A percentile compares a stretch with the other conserved stretches of the same genome.
phyloP scores from a whole-genome alignment of 805 yeast genomes.

The Starmerella lactis-condensi region DNA sequence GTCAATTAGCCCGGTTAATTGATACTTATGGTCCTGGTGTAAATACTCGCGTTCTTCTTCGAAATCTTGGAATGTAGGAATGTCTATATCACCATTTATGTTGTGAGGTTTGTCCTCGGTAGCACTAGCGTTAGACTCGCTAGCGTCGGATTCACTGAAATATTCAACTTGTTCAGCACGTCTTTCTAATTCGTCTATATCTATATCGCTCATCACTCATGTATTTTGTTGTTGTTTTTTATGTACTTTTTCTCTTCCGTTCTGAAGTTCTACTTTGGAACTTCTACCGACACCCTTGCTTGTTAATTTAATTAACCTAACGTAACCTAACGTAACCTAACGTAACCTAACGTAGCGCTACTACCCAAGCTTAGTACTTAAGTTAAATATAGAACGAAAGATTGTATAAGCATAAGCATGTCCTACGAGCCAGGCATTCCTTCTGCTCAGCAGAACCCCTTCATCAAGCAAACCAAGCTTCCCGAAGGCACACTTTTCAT shows the following conservation, averaged over 20 bases:
- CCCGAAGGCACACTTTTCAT: conserved; percentile 73
- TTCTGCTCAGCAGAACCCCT: conserved; percentile 43
- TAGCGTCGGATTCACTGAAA: background rate
- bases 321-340: too few species aligned
- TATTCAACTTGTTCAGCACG: conserved; percentile 8
- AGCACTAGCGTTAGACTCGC: background rate
- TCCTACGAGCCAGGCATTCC: conserved; percentile 32
- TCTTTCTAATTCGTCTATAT: conserved; percentile 7
- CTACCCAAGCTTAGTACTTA: background rate
- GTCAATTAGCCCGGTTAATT: conserved; percentile 4
- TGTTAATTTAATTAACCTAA: too few species aligned
- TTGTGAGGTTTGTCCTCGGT: too few species aligned
- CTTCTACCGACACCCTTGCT: background rate
- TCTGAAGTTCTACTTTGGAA: background rate
- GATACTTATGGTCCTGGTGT: conserved; percentile 7
- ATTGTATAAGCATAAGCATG: background rate
- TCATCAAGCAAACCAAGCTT: conserved; percentile 30
- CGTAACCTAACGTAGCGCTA: too few species aligned
- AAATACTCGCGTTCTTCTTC: conserved; percentile 10
- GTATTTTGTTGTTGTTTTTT: too few species aligned
- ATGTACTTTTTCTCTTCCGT: background rate
- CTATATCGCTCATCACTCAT: background rate
- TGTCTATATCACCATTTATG: conserved; percentile 6
- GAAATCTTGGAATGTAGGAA: conserved; percentile 7
- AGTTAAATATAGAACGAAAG: background rate